Base-by-base conservation (phyloP, 164 flowering plant genomes). In the Vitis cinerea region DNA sequence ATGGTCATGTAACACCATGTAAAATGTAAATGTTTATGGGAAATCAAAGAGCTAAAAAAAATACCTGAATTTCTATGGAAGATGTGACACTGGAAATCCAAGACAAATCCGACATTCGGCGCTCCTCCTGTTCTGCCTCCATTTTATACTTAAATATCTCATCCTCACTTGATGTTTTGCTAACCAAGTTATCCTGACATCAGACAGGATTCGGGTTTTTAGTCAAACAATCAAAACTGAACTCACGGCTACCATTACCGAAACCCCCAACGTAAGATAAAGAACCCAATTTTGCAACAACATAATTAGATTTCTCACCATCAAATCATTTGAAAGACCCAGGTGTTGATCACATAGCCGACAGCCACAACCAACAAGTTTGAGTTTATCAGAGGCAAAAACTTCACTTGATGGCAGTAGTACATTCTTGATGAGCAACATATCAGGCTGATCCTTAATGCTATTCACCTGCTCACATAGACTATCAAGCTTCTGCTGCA, bases 21-120 rank as follows among this genome's bases (percentile, higher is more conserved):
- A n/a, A 59, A 59, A 59, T 23, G 10, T 1, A 27, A 59, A 59
- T 23, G 30, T 55, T 55, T 13, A 55, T n/a, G 8, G 16, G 15
- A 59, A 59, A 59, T 3, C 37, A 29, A 59, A 59, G 11, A 27
- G 15, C 44, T 30, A 10, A 17, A 52, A 17, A 50, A 52, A 17
- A 50, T 69, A 89, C 97, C 90, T 89, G 94, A 56, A 80, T 74
- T 58, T 94, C 97, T 49, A 82, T 80, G 23, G 84, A 54, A 64
- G 97, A 90, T 49, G 91, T 78, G 57, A 83, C 81, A 80, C 94
- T 91, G 0, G 96, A 86, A 75, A 85, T 88, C 98, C 93, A 93
- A 67, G 99, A 94, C 69, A 92, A 81, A 74, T 85, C 92, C 74
- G 99, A 94, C 94, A 93, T 88, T 29, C 98, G 90, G 4, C 96